Conservation (phyloP, 2,329 filamentous ascomycete genomes). For the Pseudocercospora musae region DNA sequence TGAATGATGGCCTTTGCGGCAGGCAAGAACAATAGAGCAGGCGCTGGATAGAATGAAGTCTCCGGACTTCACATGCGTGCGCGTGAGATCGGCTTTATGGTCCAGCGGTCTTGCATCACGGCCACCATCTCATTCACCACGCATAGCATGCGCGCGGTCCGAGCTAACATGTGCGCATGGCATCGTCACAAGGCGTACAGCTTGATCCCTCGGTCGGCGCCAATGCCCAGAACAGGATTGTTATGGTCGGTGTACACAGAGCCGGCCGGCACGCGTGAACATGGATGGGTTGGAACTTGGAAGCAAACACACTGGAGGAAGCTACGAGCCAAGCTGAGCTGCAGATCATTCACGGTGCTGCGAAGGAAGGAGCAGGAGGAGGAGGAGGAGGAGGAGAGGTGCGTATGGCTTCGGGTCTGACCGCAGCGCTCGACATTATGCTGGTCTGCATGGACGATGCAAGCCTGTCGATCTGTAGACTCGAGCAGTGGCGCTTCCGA, state of each 20-base stretch:
- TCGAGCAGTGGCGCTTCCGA: conserved; percentile 1
- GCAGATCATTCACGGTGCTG: conserved; percentile 7
- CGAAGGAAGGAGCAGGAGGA: conserved; percentile 4
- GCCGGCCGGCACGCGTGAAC: conserved; percentile 11
- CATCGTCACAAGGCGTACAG: conserved; percentile 25
- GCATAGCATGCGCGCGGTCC: not conserved
- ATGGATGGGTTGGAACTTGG: conserved; percentile 11
- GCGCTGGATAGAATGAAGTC: not conserved
- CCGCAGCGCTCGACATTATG: not conserved
- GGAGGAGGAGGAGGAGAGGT: too few relatives aligned
- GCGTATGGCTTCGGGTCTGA: conserved; percentile 9
- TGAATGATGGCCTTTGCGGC: not conserved
- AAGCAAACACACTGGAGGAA: conserved; percentile 9
- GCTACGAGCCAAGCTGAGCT: conserved; percentile 15
- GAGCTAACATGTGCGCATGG: conserved; percentile 17
- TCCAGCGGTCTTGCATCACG: conserved; percentile 1
- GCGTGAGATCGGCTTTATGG: conserved; percentile 17
- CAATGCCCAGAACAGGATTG: conserved; percentile 19
- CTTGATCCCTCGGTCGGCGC: conserved; percentile 15
- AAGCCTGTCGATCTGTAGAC: conserved; percentile 14
- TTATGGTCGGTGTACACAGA: conserved; percentile 11
- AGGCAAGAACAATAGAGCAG: not conserved
- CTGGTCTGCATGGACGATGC: conserved; percentile 12
- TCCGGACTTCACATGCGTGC: not conserved
- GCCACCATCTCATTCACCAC: not conserved